Conservation (phyloP, 23 red algal genomes). For the Cyanidioschyzon merolae region DNA sequence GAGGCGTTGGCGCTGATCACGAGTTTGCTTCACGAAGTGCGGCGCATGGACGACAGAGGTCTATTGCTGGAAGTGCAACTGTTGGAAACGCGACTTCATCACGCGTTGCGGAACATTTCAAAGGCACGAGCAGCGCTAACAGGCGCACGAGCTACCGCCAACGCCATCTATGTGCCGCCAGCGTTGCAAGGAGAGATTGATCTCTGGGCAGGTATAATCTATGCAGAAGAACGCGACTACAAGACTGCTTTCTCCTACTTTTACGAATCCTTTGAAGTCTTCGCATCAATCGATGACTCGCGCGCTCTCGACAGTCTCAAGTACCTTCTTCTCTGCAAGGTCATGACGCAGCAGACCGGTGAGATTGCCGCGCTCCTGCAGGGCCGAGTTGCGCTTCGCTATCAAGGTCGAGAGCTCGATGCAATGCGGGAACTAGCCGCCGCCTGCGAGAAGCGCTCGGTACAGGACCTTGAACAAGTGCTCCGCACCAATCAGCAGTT, state of each 20-base stretch:
- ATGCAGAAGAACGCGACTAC: conserved; percentile 96
- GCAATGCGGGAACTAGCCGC: conserved; percentile 78
- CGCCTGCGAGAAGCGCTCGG: conserved; percentile 52
- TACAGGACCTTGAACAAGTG: conserved; percentile 66
- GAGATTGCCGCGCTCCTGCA: conserved; percentile 62
- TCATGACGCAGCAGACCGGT: conserved; percentile 65
- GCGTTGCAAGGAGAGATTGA: conserved; percentile 88
- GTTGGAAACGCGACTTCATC: conserved; percentile 75
- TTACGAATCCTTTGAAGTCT: conserved; percentile 96
- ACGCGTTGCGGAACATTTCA: conserved; percentile 78
- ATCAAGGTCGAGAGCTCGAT: conserved; percentile 66
- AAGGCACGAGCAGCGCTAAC: conserved; percentile 94
- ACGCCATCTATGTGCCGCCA: conserved; percentile 93
- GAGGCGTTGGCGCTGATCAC: conserved; percentile 66
- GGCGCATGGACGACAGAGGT: conserved; percentile 82
- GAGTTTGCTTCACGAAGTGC: conserved; percentile 81
- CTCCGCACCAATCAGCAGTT: conserved; percentile 51
- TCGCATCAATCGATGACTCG: conserved; percentile 58
- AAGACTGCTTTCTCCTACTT: conserved; percentile 99
- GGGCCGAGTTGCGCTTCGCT: conserved; percentile 63
- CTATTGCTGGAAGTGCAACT: conserved; percentile 97
- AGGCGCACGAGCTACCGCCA: conserved; percentile 83
- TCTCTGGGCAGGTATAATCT: conserved; percentile 84
- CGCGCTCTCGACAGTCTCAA: conserved; percentile 79
- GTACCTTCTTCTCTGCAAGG: conserved; percentile 98